These are phyloP conservation scores for Albatrellus ellisii DNA, from an alignment of 768 basidiomycete genomes.

Conservation along the genomic window DNA sequence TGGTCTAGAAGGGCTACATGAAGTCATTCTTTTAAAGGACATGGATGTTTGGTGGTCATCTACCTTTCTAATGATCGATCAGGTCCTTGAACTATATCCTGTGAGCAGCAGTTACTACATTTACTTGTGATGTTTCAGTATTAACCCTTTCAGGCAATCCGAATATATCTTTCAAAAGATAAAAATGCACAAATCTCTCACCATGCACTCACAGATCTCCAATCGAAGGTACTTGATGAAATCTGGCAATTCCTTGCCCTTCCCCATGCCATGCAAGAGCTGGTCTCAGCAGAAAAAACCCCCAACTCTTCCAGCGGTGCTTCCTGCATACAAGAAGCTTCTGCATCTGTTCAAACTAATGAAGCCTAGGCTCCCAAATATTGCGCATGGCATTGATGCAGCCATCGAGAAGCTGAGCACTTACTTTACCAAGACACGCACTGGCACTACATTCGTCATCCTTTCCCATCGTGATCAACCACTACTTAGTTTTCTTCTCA, in stretches of 20 bases:
- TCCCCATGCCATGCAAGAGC: too few species aligned
- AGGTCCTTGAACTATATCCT: slow-evolving; percentile 11
- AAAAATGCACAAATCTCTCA: not conserved
- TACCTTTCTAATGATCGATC: slow-evolving; percentile 14
- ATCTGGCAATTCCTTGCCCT: not conserved
- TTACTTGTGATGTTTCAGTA: not conserved
- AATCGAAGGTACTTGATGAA: not conserved
- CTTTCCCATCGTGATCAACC: too few species aligned
- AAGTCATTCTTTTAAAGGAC: slow-evolving; percentile 11
- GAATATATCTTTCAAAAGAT: not conserved
- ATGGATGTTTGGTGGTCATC: slow-evolving; percentile 17
- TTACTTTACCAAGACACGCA: too few species aligned
- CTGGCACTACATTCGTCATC: too few species aligned
- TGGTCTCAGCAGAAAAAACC: too few species aligned
- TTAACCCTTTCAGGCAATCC: not conserved
- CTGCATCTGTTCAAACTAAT: too few species aligned
- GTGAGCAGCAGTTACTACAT: not conserved
- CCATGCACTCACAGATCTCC: not conserved
- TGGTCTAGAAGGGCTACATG: not conserved
- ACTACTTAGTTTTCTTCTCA: too few species aligned
- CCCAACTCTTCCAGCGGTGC: too few species aligned
- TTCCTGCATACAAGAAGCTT: too few species aligned
- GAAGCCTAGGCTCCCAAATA: too few species aligned
- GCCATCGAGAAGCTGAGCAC: too few species aligned
- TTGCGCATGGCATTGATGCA: too few species aligned